These are phyloP conservation scores for Papilionanthe hybrid DNA, from an alignment of 116 monocot genomes.

Conservation along the genomic window DNA sequence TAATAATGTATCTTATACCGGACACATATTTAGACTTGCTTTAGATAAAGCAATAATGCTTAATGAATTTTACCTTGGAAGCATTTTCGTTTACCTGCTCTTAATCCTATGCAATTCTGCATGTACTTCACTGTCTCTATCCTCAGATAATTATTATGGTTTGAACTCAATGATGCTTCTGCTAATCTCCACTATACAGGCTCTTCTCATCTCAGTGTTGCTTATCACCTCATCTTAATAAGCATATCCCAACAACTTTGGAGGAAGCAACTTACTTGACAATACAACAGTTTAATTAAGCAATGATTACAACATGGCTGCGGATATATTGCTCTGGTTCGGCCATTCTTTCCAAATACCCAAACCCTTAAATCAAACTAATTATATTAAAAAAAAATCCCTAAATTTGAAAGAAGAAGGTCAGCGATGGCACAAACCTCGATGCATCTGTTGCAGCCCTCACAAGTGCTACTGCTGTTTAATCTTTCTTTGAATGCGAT, in stretches of 20 bases:
- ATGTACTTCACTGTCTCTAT: background rate
- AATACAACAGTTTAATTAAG: background rate
- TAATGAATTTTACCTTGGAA: background rate
- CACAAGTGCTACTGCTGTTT: constrained; percentile 12
- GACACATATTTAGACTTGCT: background rate
- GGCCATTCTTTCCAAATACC: background rate
- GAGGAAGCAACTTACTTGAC: background rate
- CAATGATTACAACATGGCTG: background rate
- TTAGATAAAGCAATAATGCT: background rate
- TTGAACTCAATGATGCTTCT: background rate
- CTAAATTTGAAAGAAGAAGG: background rate
- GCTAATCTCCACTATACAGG: background rate
- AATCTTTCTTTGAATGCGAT: constrained; percentile 37
- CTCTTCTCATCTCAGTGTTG: background rate
- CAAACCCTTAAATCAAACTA: background rate
- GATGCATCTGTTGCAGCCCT: background rate
- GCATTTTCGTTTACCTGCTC: background rate
- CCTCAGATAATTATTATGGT: background rate
- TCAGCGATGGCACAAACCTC: constrained; percentile 8
- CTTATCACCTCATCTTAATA: background rate
- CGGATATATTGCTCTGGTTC: background rate
- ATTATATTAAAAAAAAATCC: background rate
- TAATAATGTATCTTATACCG: too few relatives aligned
- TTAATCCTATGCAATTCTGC: background rate
- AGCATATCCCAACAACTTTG: background rate